Evolutionary conservation across 2,329 filamentous ascomycete genomes (phyloP).

Genomic region (Stemphylium vesicarium): DNA sequence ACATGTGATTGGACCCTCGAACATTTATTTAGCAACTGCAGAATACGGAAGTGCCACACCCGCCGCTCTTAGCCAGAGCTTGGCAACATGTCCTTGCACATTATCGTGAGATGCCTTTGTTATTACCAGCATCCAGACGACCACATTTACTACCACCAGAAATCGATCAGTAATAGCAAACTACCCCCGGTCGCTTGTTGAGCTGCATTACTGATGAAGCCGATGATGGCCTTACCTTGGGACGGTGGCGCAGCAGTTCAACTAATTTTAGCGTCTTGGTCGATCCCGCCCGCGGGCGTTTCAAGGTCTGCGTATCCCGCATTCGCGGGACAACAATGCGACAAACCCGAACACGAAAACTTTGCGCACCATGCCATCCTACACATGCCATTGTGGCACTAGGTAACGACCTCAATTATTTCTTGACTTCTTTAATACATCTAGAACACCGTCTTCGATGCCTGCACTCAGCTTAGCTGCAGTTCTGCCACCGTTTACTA

Average conservation of each 20-base stretch:
- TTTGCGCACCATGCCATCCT: too few species aligned
- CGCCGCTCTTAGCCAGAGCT: background rate
- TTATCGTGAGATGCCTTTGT: too few species aligned
- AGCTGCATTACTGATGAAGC: background rate
- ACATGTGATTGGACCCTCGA: conserved; percentile 5
- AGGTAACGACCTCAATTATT: too few species aligned
- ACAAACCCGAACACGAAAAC: background rate
- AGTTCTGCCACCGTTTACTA: too few species aligned
- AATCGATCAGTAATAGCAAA: too few species aligned
- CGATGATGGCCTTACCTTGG: conserved; percentile 1
- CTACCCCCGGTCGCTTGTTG: background rate
- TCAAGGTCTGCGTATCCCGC: conserved; percentile 7
- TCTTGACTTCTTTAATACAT: too few species aligned
- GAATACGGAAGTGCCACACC: conserved; percentile 10
- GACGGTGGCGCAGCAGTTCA: conserved; percentile 17
- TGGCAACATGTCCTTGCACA: too few species aligned
- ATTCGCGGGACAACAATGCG: background rate
- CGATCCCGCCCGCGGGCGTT: conserved; percentile 16
- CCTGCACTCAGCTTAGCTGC: too few species aligned
- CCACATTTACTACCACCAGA: too few species aligned
- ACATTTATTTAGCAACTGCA: conserved; percentile 5
- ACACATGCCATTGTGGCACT: too few species aligned
- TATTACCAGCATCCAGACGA: too few species aligned
- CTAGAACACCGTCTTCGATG: too few species aligned
- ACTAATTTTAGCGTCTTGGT: conserved; percentile 15